These are phyloP conservation scores for Collariella sp. DNA, from an alignment of 495 filamentous ascomycete genomes.

Conservation along the genomic window DNA sequence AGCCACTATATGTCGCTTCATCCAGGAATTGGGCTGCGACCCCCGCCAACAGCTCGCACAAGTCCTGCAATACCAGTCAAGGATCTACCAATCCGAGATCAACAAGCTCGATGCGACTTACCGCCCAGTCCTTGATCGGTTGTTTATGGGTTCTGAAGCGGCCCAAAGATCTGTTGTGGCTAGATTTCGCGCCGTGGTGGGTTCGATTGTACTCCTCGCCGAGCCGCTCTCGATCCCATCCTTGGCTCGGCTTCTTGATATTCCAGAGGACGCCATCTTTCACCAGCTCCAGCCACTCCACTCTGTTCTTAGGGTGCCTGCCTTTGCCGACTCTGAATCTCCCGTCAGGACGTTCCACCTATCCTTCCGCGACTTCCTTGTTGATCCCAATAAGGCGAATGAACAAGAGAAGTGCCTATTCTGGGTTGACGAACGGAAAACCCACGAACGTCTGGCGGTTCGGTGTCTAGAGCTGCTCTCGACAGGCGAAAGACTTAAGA, in stretches of 20 bases:
- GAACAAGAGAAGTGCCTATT: too few species aligned
- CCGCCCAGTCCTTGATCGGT: conserved; percentile 26
- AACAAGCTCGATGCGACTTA: conserved; percentile 29
- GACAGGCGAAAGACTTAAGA: conserved; percentile 25
- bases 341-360: conserved; percentile 33
- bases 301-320: conserved; percentile 24
- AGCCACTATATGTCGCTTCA: conserved; percentile 36
- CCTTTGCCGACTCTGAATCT: conserved; percentile 8
- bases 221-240: conserved; percentile 10
- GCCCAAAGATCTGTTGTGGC: conserved; percentile 4
- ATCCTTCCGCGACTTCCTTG: conserved; percentile 47
- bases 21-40: conserved; percentile 18
- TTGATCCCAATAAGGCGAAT: conserved; percentile 27
- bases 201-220: conserved; percentile 23
- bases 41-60: conserved; percentile 20
- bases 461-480: conserved; percentile 32
- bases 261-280: conserved; percentile 8
- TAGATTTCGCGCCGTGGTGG: conserved; percentile 9
- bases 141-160: conserved; percentile 9
- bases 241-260: conserved; percentile 13
- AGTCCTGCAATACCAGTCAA: conserved; percentile 21
- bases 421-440: conserved; percentile 20
- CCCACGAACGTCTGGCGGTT: conserved; percentile 14
- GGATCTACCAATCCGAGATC: conserved; percentile 20
- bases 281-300: conserved; percentile 21